These are phyloP conservation scores for Calocybe gambosa DNA, from an alignment of 1,284 basidiomycete species.

Conservation along the genomic window DNA sequence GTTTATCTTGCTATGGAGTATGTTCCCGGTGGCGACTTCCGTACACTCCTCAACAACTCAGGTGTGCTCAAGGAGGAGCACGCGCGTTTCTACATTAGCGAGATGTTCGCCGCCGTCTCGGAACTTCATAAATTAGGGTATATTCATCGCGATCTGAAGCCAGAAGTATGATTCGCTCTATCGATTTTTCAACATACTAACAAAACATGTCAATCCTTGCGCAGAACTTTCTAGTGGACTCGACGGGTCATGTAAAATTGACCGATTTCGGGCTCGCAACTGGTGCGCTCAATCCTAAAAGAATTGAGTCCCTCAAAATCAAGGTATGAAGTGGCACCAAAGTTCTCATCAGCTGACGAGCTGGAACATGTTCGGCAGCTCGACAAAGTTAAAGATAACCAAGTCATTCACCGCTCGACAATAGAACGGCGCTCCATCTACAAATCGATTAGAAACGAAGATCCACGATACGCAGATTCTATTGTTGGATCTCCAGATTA, in stretches of 20 bases:
- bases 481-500: constrained; percentile 99
- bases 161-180: constrained; percentile 64
- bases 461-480: constrained; percentile 94
- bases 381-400: constrained; percentile 94
- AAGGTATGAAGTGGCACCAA: constrained; percentile 54
- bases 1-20: constrained; percentile 99
- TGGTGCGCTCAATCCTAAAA: constrained; percentile 90
- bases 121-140: constrained; percentile 94
- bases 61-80: constrained; percentile 95
- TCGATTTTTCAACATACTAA: neutral
- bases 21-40: constrained; percentile 93
- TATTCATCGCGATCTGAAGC: constrained; percentile 96
- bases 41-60: constrained; percentile 92
- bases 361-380: constrained; percentile 45
- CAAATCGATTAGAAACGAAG: constrained; percentile 85
- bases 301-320: constrained; percentile 91
- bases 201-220: neutral
- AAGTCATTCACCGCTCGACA: constrained; percentile 88
- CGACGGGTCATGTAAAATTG: constrained; percentile 94
- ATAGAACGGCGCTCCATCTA: constrained; percentile 95
- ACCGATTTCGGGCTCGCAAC: constrained; percentile 99
- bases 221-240: constrained; percentile 96
- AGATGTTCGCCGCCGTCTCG: constrained; percentile 91
- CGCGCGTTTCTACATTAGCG: constrained; percentile 89
- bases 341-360: neutral